Evolutionary conservation across 2,329 filamentous ascomycete species (phyloP), one percentile per base, ranked within the genome.

Genomic region (Bipolaris victoriae): DNA sequence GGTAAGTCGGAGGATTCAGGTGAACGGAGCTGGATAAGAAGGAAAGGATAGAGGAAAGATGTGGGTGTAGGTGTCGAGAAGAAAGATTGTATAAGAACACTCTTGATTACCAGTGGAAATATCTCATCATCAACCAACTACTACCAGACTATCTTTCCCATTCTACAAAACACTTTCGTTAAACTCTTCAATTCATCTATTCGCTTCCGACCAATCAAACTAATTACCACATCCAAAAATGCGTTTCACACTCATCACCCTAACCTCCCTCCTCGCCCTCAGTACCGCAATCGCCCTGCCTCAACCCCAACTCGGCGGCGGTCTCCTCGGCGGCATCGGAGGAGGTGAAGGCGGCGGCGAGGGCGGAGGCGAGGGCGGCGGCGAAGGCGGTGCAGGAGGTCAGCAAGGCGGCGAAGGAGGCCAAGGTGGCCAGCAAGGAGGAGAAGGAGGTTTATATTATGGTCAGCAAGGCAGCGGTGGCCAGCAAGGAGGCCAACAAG

Each of bases 231-330:
- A 9, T 10, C 7, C 26, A 44, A 56, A 43, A 39, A 66, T 66
- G 63, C 57, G 60, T 29, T 63, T 52, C 60, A 59, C 44, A 22
- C 26, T 55, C 39, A n/a, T 62, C 47, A n/a, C 52, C 39, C 7
- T 64, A 35, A 37, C 60, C 15, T 35, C 62, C 50, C 50, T 66
- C 31, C 16, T 66, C 31, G 50, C 43, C 52, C 35, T 64, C 48
- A 43, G 58, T 39, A 61, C 56, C 33, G 64, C 62, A 16, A 54
- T 52, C 7, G 59, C 60, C 13, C 37, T 66, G 18, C 46, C 37
- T 16, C 37, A 55, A 20, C 63, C 37, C 15, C 37, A 55, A 20
- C 63, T 52, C 18, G 40, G 15, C n/a, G 37, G 18, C 3, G n/a
- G 9, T 18, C 18, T 18, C 37, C n/a, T 10, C n/a, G 35, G 15